Conservation (phyloP, 2,329 filamentous ascomycete species). For the Aspergillus carbonarius region DNA sequence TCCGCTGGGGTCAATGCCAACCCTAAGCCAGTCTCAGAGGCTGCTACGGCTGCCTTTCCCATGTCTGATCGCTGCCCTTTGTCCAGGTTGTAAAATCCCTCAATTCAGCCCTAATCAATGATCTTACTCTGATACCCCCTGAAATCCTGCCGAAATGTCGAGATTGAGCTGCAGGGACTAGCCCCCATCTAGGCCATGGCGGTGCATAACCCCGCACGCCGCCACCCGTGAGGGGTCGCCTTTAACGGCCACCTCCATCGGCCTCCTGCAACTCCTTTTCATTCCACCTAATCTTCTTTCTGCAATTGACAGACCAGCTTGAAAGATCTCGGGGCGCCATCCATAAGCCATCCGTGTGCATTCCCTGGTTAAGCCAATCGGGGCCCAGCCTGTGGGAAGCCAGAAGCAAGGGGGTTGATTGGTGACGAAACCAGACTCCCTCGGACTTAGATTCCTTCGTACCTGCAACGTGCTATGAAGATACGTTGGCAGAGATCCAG, state of each 20-base stretch:
- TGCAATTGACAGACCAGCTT: not conserved
- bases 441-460: not conserved
- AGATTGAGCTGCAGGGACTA: not conserved
- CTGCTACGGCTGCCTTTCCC: too few relatives aligned
- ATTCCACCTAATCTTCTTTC: not conserved
- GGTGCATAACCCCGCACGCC: not conserved
- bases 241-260: not conserved
- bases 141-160: too few relatives aligned
- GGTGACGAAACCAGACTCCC: not conserved
- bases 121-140: too few relatives aligned
- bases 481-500: not conserved
- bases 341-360: not conserved
- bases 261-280: too few relatives aligned
- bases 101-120: too few relatives aligned
- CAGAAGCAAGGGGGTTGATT: not conserved
- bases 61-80: too few relatives aligned
- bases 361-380: not conserved
- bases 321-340: not conserved
- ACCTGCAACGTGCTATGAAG: not conserved
- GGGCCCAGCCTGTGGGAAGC: not conserved
- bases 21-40: not conserved
- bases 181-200: not conserved
- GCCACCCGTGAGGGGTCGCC: not conserved
- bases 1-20: not conserved
- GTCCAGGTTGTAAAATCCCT: too few relatives aligned